Conservation (phyloP, 805 yeast species). For the Yamadazyma insecticola region DNA sequence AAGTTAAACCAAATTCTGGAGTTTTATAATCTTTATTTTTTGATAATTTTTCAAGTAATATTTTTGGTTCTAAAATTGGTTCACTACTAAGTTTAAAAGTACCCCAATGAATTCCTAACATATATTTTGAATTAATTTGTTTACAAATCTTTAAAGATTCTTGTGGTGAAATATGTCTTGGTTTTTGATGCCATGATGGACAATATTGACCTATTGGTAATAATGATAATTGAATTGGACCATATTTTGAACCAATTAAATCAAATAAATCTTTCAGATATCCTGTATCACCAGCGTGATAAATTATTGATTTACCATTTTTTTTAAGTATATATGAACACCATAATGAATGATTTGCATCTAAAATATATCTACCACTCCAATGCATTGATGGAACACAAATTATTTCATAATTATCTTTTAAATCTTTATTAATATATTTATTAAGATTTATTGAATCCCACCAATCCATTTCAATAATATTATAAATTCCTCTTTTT, state of each 20-base stretch:
- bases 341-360: constrained; percentile 82
- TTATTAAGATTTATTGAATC: constrained; percentile 40
- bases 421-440: constrained; percentile 33
- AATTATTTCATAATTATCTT: constrained; percentile 66
- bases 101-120: constrained; percentile 96
- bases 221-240: constrained; percentile 56
- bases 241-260: constrained; percentile 60
- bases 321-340: constrained; percentile 74
- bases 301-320: constrained; percentile 66
- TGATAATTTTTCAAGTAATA: constrained; percentile 43
- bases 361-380: constrained; percentile 84
- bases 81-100: constrained; percentile 89
- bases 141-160: constrained; percentile 69
- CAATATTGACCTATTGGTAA: constrained; percentile 94
- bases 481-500: constrained; percentile 53
- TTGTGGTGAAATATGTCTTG: constrained; percentile 80
- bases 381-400: constrained; percentile 97
- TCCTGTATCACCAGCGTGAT: constrained; percentile 96
- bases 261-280: constrained; percentile 70
- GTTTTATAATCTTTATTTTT: constrained; percentile 43
- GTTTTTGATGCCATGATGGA: constrained; percentile 90
- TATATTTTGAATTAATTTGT: constrained; percentile 54
- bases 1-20: constrained; percentile 76
- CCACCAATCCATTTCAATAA: constrained; percentile 93
- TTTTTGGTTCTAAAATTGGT: constrained; percentile 79